Conservation (phyloP, 768 basidiomycete genomes). For the Kwoniella europaea region DNA sequence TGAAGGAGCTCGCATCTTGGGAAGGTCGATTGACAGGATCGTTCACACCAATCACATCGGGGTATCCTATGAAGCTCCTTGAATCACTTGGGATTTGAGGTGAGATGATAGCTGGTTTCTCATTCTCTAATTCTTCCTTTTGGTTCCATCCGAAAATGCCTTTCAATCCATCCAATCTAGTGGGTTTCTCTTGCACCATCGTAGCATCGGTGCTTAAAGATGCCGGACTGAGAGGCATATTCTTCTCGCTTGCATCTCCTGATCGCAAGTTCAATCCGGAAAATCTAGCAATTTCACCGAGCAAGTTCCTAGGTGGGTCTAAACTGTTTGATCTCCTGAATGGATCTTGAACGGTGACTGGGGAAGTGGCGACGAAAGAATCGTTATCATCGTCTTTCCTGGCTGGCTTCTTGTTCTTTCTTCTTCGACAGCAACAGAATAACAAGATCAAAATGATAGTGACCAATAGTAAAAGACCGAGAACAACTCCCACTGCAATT, state of each 20-base stretch:
- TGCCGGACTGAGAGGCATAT: conserved; percentile 18
- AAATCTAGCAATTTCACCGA: conserved; percentile 50
- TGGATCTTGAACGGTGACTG: conserved; percentile 36
- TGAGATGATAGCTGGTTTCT: conserved; percentile 22
- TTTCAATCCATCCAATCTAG: conserved; percentile 49
- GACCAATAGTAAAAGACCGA: conserved; percentile 49
- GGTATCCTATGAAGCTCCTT: conserved; percentile 41
- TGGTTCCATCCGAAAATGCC: conserved; percentile 52
- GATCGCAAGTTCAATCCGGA: conserved; percentile 39
- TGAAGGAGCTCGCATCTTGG: conserved; percentile 52
- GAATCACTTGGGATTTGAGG: conserved; percentile 30
- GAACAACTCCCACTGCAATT: conserved; percentile 54
- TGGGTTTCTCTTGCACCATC: conserved; percentile 37
- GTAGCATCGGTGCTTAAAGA: conserved; percentile 34
- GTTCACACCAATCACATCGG: conserved; percentile 54
- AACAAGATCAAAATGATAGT: conserved; percentile 45
- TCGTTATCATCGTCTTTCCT: conserved; percentile 47
- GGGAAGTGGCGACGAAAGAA: conserved; percentile 53
- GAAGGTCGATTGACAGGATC: conserved; percentile 42
- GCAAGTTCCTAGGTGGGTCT: conserved; percentile 40
- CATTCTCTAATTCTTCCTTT: conserved; percentile 28
- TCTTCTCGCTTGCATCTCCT: conserved; percentile 15
- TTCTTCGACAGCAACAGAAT: conserved; percentile 52
- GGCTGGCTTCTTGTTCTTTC: conserved; percentile 27
- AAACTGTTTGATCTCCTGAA: conserved; percentile 39